Percentiles rank a stretch among this genome's conserved stretches.
Conservation (phyloP, 2,329 filamentous ascomycete species). For the Ascosphaera aggregata region DNA sequence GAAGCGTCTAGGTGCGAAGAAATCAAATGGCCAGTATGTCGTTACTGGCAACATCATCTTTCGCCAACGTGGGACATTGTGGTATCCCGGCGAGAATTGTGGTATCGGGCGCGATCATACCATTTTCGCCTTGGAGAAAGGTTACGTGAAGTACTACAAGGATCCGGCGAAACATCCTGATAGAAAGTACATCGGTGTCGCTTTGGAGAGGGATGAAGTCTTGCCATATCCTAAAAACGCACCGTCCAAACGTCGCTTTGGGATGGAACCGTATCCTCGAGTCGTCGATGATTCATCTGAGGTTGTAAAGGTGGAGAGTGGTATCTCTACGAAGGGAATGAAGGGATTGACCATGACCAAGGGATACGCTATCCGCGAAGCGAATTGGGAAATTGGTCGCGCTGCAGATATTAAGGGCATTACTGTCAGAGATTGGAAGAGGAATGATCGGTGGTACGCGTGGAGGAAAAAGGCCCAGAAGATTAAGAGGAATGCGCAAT, state of each 20-base stretch:
- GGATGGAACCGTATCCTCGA: constrained; percentile 36
- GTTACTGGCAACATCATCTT: constrained; percentile 95
- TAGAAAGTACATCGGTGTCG: constrained; percentile 84
- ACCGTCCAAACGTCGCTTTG: constrained; percentile 49
- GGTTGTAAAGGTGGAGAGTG: constrained; percentile 5
- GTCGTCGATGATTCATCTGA: constrained; percentile 6
- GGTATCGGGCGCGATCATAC: constrained; percentile 92
- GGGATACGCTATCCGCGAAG: constrained; percentile 39
- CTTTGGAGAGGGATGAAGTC: constrained; percentile 57
- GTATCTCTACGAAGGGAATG: constrained; percentile 3
- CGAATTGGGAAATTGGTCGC: constrained; percentile 45
- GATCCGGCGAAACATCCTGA: constrained; percentile 65
- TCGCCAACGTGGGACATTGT: constrained; percentile 81
- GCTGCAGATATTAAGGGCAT: constrained; percentile 36
- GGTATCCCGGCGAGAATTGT: constrained; percentile 90
- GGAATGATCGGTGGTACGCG: constrained; percentile 37
- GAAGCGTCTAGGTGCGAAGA: constrained; percentile 88
- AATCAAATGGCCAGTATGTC: constrained; percentile 78
- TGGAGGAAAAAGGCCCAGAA: constrained; percentile 36
- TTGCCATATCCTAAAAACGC: constrained; percentile 57
- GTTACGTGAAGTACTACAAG: constrained; percentile 93
- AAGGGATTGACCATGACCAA: constrained; percentile 18
- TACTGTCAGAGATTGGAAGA: constrained; percentile 30
- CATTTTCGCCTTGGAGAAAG: constrained; percentile 62
- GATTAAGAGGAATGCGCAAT: constrained; percentile 27